Evolutionary conservation across 441 rosid species (phyloP).

Genomic region (Gossypium lobatum): DNA sequence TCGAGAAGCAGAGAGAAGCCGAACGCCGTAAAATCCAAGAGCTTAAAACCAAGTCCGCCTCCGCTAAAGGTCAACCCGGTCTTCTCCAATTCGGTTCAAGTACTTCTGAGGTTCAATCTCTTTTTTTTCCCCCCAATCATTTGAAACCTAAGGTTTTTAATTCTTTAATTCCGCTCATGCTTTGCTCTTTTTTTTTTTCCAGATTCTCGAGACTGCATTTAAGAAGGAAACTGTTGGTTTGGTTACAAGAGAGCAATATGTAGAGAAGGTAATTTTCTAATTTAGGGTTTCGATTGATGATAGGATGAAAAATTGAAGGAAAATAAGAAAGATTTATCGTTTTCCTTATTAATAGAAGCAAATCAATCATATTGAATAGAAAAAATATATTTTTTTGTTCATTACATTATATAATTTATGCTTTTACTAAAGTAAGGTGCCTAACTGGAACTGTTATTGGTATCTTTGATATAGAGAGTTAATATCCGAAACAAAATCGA

Average conservation of each 20-base stretch:
- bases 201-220: slow-evolving; percentile 91
- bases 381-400: not conserved
- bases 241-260: slow-evolving; percentile 90
- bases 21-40: slow-evolving; percentile 93
- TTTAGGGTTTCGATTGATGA: not conserved
- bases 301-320: not conserved
- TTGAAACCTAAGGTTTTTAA: slow-evolving; percentile 1
- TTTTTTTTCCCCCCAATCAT: not conserved
- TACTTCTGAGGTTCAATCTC: slow-evolving; percentile 64
- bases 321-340: too few relatives aligned
- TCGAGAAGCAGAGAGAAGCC: slow-evolving; percentile 96
- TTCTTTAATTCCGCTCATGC: not conserved
- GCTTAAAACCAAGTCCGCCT: slow-evolving; percentile 77
- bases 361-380: too few relatives aligned
- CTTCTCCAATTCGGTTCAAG: slow-evolving; percentile 96
- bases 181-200: not conserved
- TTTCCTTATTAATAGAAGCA: too few relatives aligned
- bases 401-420: slow-evolving; percentile 13
- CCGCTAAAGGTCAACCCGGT: slow-evolving; percentile 72
- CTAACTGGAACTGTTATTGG: not conserved
- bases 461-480: slow-evolving; percentile 58
- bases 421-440: not conserved
- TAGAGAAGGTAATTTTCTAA: slow-evolving; percentile 63
- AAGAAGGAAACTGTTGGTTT: slow-evolving; percentile 92
- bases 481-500: slow-evolving; percentile 84